Conservation (phyloP, 2,329 filamentous ascomycete species). For the Lachnellula occidentalis region DNA sequence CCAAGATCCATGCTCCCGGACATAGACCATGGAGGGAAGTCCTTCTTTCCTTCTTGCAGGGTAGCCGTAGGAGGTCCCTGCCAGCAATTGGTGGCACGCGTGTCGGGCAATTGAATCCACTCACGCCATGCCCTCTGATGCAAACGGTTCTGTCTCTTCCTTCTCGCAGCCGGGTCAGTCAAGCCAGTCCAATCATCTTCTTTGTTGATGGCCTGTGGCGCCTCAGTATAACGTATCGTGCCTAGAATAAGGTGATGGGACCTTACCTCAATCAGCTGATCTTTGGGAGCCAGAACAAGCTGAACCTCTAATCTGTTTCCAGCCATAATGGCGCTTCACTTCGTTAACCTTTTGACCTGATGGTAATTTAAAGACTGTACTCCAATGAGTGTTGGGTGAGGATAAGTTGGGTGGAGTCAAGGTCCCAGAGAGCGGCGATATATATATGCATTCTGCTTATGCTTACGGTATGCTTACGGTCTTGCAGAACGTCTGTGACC, state of each 20-base stretch:
- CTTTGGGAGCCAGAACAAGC: not conserved
- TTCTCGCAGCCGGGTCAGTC: constrained; percentile 23
- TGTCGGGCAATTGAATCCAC: not conserved
- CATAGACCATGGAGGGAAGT: no score
- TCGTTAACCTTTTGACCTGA: no score
- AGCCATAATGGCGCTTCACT: not conserved
- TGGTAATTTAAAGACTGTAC: not conserved
- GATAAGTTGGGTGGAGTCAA: not conserved
- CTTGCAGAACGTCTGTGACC: not conserved
- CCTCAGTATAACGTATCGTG: not conserved
- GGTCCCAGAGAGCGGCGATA: not conserved
- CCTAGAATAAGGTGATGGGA: not conserved
- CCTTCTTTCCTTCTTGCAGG: no score
- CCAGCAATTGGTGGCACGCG: no score
- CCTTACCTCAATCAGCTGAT: not conserved
- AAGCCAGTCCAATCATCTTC: constrained; percentile 31
- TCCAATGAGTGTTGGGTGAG: not conserved
- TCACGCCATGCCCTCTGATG: constrained; percentile 26
- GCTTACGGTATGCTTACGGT: constrained; percentile 1
- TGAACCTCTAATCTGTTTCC: not conserved
- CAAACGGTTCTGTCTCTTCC: constrained; percentile 20
- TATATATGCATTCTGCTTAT: constrained; percentile 4
- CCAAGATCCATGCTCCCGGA: no score
- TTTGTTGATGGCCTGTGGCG: constrained; percentile 2
- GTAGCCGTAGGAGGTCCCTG: no score